Evolutionary conservation across 768 basidiomycete species (phyloP).

Genomic region (Leucosporidium creatinivorum): DNA sequence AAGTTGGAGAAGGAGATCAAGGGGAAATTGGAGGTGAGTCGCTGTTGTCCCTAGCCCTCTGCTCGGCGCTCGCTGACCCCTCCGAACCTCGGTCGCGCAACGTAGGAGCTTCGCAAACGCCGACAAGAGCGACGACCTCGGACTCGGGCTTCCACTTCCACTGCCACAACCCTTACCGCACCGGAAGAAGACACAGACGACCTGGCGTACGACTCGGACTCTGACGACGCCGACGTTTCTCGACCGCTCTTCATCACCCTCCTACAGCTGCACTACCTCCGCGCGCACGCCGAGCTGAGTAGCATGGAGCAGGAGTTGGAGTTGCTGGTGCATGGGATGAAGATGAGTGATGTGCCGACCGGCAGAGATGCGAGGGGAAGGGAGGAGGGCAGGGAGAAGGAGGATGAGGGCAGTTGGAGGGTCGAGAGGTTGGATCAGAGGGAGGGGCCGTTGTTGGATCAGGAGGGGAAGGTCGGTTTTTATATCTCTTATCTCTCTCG

Average conservation of each 20-base stretch:
- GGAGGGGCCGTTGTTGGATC: constrained; percentile 9
- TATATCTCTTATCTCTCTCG: constrained; percentile 73
- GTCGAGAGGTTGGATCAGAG: constrained; percentile 22
- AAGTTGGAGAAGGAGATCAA: constrained; percentile 62
- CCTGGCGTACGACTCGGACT: constrained; percentile 25
- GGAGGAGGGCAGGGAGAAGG: constrained; percentile 48
- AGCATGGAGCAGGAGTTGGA: constrained; percentile 32
- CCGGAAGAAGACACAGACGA: constrained; percentile 12
- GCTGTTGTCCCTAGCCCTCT: neutral
- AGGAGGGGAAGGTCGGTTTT: constrained; percentile 58
- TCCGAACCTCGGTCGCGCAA: neutral
- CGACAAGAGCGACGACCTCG: constrained; percentile 5
- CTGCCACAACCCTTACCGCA: neutral
- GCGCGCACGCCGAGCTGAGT: constrained; percentile 34
- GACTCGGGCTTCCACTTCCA: constrained; percentile 1
- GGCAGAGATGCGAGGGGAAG: constrained; percentile 44
- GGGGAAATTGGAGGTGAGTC: constrained; percentile 58
- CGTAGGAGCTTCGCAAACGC: constrained; percentile 15
- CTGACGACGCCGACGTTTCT: constrained; percentile 25
- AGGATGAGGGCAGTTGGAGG: constrained; percentile 40
- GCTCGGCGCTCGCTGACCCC: neutral
- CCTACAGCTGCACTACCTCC: constrained; percentile 32
- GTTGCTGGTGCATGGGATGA: constrained; percentile 53
- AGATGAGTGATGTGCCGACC: constrained; percentile 56
- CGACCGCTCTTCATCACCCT: constrained; percentile 34